Base-by-base conservation (phyloP, 257 asterid species). In the Gynochthodes officinalis region DNA sequence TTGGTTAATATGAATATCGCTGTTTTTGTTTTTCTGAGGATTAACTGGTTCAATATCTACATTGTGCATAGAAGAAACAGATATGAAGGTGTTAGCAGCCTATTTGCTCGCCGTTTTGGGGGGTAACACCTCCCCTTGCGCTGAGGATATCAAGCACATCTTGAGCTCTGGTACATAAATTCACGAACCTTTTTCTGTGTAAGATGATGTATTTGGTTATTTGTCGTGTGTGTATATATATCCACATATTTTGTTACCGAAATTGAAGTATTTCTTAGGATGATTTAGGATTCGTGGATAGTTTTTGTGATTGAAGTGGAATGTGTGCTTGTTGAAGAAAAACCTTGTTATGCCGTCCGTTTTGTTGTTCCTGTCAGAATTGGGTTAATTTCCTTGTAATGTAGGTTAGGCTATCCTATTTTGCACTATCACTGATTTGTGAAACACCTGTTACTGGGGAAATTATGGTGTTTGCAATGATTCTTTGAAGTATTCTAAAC, bases 91-190 rank as follows among this genome's bases (percentile, higher is more conserved):
- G 46, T 37, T 72, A 25, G 67, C 77, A 30, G 72, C 74, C 39
- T 77, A 53, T 39, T 65, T 77, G 76, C 71, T 77, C 73, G 54
- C 74, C 9, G 74, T 72, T 52, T 58, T 72, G 77, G 81, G 74
- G 0, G 81, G 81, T 14, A 39, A 72, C 70, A 32, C 71, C 58
- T 40, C 49, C 19, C 77, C 74, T 2, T 54, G 74, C 39, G 73
- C 77, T n/a, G 40, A 57, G 67, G 77, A 72, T 27, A 69, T 74
- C 67, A 65, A 71, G 57, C 16, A 62, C 13, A 66, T 77, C 71
- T 58, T 77, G 9, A 4, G 70, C 23, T 77, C 77, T 2, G 77
- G 77, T 73, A 62, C 19, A 2, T 64, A 2, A 39, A 3, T n/a
- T 40, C 12, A 5, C 37, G 8, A 13, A 18, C 19, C 27, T 64